Base-by-base conservation (phyloP, 176 grass and related monocot species). In the Phoenix dactylifera region DNA sequence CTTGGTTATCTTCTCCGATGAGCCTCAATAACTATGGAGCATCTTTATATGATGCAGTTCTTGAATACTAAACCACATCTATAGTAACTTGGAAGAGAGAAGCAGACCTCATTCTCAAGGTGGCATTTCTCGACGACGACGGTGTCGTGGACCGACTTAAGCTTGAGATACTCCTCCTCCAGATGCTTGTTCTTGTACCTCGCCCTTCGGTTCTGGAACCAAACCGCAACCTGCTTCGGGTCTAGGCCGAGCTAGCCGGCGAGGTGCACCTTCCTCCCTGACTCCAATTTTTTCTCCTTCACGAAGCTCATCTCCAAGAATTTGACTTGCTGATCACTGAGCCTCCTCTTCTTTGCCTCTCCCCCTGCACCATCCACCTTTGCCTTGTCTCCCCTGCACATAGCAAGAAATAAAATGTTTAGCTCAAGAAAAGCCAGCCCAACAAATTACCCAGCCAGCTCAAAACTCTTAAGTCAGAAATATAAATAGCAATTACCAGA, bases 161-260 rank as follows among this genome's bases (percentile, higher is more conserved):
- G 93, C 79, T 86, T 85, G 70, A 64, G 16, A 78, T 88, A 92
- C 78, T 88, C 87, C 67, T 98, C 87, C 72, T 92, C 93, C 24
- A 98, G 79, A 65, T 92, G 81, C 78, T 98, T 98, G 73, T 73
- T 89, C 84, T 98, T 98, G 93, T 92, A 82, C 49, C 93, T 79
- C 0, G 93, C 87, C n/a, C 93, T 81, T 50, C 93, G 83, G 76
- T 98, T 98, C 84, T 98, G 87, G 66, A 98, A 98, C 93, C 93
- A 98, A 18, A 98, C 84, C 18, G 93, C 93, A 23, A 98, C 84
- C 66, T 98, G 93, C 76, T 98, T 98, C 14, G 81, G 82, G 24
- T 98, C 93, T 4, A 98, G 81, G 4, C 87, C 87, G 0, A 98
- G 70, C 52, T 98, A 87, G 1, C 69, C 16, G 19, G 93, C 93